Conservation (phyloP, 805 yeast species). For the Naumovozyma dairenensis region DNA sequence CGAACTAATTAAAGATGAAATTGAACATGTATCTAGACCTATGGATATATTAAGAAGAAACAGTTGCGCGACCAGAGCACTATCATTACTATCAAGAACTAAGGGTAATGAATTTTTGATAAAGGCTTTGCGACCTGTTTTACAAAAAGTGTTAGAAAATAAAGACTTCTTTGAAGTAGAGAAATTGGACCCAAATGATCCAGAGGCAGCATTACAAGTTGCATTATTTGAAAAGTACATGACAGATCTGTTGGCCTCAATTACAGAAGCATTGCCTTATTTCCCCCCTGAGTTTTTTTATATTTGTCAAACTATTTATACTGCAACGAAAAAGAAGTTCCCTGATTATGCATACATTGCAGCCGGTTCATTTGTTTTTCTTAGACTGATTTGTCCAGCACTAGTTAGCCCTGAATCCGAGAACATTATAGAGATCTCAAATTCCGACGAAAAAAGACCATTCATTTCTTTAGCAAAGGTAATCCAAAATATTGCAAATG, state of each 20-base stretch:
- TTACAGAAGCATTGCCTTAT: slow-evolving; percentile 40
- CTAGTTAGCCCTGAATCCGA: slow-evolving; percentile 74
- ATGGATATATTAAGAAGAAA: slow-evolving; percentile 69
- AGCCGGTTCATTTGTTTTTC: slow-evolving; percentile 75
- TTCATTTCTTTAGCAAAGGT: slow-evolving; percentile 70
- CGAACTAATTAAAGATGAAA: slow-evolving; percentile 48
- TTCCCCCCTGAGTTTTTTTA: slow-evolving; percentile 64
- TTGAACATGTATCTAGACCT: slow-evolving; percentile 44
- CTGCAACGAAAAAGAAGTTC: slow-evolving; percentile 44
- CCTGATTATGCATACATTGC: slow-evolving; percentile 57
- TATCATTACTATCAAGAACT: slow-evolving; percentile 56
- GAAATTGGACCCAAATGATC: slow-evolving; percentile 31
- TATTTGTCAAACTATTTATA: slow-evolving; percentile 55
- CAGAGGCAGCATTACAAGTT: slow-evolving; percentile 32
- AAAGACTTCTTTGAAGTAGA: slow-evolving; percentile 56
- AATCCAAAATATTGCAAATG: slow-evolving; percentile 77
- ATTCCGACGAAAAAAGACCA: slow-evolving; percentile 42
- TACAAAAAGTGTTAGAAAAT: slow-evolving; percentile 40
- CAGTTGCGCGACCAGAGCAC: slow-evolving; percentile 64
- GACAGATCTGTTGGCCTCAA: slow-evolving; percentile 43
- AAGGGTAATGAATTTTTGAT: slow-evolving; percentile 51
- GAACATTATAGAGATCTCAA: slow-evolving; percentile 29
- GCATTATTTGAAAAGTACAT: slow-evolving; percentile 45
- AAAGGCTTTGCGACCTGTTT: slow-evolving; percentile 42
- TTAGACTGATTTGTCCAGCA: slow-evolving; percentile 76